phyloP scores from a whole-genome alignment of 371 early-diverging fungal genomes.

The Mucor indicus region DNA sequence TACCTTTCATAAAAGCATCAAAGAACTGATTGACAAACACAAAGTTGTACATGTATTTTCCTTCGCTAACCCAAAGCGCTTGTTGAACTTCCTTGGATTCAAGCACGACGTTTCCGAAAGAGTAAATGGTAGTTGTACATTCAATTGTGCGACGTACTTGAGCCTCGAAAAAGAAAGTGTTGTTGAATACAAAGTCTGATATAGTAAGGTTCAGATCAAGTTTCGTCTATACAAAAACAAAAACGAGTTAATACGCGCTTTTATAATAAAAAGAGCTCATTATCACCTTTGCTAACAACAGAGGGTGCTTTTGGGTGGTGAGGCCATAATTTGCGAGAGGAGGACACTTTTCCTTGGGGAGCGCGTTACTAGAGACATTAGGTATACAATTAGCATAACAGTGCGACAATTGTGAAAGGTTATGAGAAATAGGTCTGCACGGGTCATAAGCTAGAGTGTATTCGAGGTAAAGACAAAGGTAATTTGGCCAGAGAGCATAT shows the following conservation, averaged over 20 bases:
- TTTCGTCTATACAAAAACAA: constrained; percentile 30
- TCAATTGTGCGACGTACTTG: constrained; percentile 35
- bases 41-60: constrained; percentile 37
- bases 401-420: constrained; percentile 38
- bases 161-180: constrained; percentile 42
- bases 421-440: constrained; percentile 27
- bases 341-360: constrained; percentile 37
- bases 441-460: constrained; percentile 37
- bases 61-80: constrained; percentile 28
- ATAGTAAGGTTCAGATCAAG: constrained; percentile 45
- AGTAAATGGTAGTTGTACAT: constrained; percentile 54
- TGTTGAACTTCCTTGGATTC: constrained; percentile 49
- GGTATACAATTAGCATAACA: constrained; percentile 33
- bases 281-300: constrained; percentile 16
- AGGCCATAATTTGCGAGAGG: constrained; percentile 8
- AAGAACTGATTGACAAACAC: constrained; percentile 54
- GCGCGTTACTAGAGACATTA: constrained; percentile 4
- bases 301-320: background rate
- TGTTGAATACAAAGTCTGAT: constrained; percentile 33
- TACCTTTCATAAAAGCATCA: constrained; percentile 42
- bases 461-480: constrained; percentile 46
- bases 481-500: constrained; percentile 41
- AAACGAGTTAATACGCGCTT: background rate
- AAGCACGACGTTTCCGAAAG: constrained; percentile 50
- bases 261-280: background rate